Evolutionary conservation across 2,329 filamentous ascomycete genomes (phyloP), one percentile per base, ranked within the genome.

Genomic region (Corynespora cassiicola): DNA sequence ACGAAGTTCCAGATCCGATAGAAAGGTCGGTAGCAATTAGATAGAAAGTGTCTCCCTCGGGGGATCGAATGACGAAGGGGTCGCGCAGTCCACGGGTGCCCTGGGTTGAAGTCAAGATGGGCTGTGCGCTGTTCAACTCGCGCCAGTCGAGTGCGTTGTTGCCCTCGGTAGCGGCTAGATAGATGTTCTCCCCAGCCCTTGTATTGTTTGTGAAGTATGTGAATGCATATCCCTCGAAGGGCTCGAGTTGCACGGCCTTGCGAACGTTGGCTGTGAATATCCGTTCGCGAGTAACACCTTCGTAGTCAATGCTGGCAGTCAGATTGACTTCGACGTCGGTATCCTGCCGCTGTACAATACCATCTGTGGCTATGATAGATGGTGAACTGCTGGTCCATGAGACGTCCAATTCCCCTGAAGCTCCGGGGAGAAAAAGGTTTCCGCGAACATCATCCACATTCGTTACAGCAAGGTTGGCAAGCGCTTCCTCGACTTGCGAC

Each of bases 1-100:
- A 80, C 0, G 74, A 75, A 0, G 77, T 80, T 1, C 77, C 77
- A 6, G 74, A 76, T 1, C 77, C 77, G 33, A 79, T 79, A 1
- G 76, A 78, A 0, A 80, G 62, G 36, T 79, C 76, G 0, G 77
- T 80, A 0, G 76, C 76, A 12, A 80, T 66, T 10, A 80, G 51
- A 32, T 69, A 80, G 41, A 79, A 79, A 4, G 65, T 77, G n/a
- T 71, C 69, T 0, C 76, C 76, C 17, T 79, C 75, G 0, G 57
- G 66, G 0, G 75, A 76, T 9, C 76, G 71, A 15, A 80, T 77
- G 28, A 80, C 60, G 41, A 79, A 80, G 1, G 77, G 77, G 42
- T 80, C 77, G 10, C 77, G 69, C 4, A 80, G 52, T 2, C 77
- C 77, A 16, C 63, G 70, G 0, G 77, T 79, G 24, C 77, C 77